Evolutionary conservation across 306 rosid genomes (phyloP).

Genomic region (Fragaria iinumae): DNA sequence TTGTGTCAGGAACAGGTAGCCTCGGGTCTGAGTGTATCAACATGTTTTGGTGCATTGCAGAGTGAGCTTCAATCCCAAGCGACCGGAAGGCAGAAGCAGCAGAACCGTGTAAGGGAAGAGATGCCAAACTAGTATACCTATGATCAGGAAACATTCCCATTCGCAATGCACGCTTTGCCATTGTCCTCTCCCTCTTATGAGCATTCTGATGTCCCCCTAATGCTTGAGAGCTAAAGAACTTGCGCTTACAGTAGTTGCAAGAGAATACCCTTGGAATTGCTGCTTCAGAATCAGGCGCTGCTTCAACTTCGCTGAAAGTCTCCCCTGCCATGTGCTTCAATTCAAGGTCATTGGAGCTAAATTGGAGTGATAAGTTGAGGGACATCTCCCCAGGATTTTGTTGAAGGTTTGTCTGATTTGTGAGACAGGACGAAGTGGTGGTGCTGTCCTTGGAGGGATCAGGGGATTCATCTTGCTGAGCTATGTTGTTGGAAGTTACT

Average conservation of each 20-base stretch:
- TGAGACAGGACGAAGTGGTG: conserved; percentile 51
- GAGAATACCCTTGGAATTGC: conserved; percentile 65
- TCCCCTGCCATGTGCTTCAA: conserved; percentile 38
- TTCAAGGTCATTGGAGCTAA: conserved; percentile 38
- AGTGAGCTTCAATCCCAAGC: conserved; percentile 74
- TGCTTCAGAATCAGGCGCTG: conserved; percentile 33
- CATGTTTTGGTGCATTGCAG: conserved; percentile 56
- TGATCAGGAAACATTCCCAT: conserved; percentile 62
- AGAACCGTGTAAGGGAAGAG: conserved; percentile 80
- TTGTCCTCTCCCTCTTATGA: conserved; percentile 85
- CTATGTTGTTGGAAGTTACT: conserved; percentile 40
- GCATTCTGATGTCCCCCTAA: conserved; percentile 94
- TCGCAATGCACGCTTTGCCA: conserved; percentile 82
- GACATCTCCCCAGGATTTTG: conserved; percentile 42
- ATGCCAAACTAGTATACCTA: conserved; percentile 71
- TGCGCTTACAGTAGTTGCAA: conserved; percentile 80
- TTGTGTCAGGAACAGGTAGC: conserved; percentile 38
- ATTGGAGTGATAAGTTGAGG: conserved; percentile 63
- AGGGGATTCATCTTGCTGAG: conserved; percentile 42
- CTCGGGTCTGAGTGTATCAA: conserved; percentile 33
- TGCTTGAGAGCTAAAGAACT: conserved; percentile 92
- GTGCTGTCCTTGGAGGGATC: conserved; percentile 53
- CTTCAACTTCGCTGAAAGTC: conserved; percentile 40
- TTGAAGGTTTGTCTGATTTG: conserved; percentile 37
- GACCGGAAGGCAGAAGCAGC: conserved; percentile 72